phyloP scores from a whole-genome alignment of 2,329 filamentous ascomycete species.

The Aquanectria penicillioides region DNA sequence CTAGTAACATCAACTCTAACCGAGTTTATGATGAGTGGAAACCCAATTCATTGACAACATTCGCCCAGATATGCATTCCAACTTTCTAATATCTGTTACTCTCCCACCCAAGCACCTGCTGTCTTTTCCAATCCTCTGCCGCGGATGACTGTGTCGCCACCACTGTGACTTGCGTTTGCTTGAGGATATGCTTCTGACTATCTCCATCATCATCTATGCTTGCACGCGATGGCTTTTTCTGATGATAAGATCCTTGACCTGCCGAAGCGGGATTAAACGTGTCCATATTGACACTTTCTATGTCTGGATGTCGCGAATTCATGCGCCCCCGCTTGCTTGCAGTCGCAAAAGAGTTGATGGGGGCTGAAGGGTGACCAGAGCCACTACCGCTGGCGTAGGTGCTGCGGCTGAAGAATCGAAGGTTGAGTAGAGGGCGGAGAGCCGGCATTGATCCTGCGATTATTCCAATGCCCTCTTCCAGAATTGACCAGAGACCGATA shows the following conservation, averaged over 20 bases:
- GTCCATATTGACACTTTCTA: constrained; percentile 11
- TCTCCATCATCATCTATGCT: constrained; percentile 31
- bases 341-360: constrained; percentile 1
- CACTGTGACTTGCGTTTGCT: constrained; percentile 31
- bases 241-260: constrained; percentile 1
- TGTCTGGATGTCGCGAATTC: background rate
- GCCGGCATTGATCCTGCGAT: constrained; percentile 25
- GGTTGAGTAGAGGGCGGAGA: constrained; percentile 15
- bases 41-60: too few species aligned
- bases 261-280: background rate
- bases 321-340: background rate
- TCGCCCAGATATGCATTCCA: too few species aligned
- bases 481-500: constrained; percentile 25
- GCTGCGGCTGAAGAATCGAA: constrained; percentile 14
- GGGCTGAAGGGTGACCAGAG: constrained; percentile 8
- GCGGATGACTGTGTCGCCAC: constrained; percentile 3
- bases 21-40: too few species aligned
- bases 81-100: too few species aligned
- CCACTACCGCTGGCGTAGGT: constrained; percentile 22
- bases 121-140: constrained; percentile 19
- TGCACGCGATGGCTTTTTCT: constrained; percentile 8
- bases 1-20: too few species aligned
- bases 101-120: constrained; percentile 9
- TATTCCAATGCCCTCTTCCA: constrained; percentile 32
- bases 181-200: constrained; percentile 37